Base-by-base conservation (phyloP, 371 early-diverging fungal genomes). In the Mucor plumbeus region DNA sequence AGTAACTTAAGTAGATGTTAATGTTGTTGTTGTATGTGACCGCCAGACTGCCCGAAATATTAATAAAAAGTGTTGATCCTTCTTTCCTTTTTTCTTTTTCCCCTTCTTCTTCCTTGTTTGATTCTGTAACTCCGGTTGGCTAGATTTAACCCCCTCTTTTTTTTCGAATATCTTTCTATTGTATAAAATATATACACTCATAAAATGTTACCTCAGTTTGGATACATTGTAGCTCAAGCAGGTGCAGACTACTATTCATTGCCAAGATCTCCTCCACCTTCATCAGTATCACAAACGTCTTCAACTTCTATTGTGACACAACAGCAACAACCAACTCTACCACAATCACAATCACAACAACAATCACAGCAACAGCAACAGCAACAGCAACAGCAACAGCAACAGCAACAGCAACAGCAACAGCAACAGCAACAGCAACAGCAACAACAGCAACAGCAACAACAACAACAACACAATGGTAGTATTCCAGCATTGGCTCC, bases 201-300 rank as follows among this genome's bases (percentile, higher is more conserved):
- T 33, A 50, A 21, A 62, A 81, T 97, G 97, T 39, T 98, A 75
- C 79, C 89, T 77, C 78, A 81, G 73, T 78, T 81, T 73, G 78
- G 78, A 41, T 81, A 70, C 65, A 74, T 81, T 64, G 69, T 81
- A 57, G 81, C 81, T 50, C 81, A 81, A 63, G 81, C 81, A 43
- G 81, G 81, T 61, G 81, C 81, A 50, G 79, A 79, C 67, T 72
- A 50, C 50, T 50, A 50, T 11, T 38, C 65, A 48, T 53, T 65
- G 50, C 67, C 69, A 56, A 55, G 59, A 38, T 67, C 74, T 44
- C 65, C 62, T 10, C 36, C 67, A 15, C 50, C 50, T 50, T 19
- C 50, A 10, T 50, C 50, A 43, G 38, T 21, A 64, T 6, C 62
- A 54, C 50, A 63, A 10, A 50, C 50, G 13, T 9, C 50, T 0